Evolutionary conservation across 805 yeast genomes (phyloP), one percentile per base, ranked within the genome.

Genomic region (Zygosaccharomyces lentus): DNA sequence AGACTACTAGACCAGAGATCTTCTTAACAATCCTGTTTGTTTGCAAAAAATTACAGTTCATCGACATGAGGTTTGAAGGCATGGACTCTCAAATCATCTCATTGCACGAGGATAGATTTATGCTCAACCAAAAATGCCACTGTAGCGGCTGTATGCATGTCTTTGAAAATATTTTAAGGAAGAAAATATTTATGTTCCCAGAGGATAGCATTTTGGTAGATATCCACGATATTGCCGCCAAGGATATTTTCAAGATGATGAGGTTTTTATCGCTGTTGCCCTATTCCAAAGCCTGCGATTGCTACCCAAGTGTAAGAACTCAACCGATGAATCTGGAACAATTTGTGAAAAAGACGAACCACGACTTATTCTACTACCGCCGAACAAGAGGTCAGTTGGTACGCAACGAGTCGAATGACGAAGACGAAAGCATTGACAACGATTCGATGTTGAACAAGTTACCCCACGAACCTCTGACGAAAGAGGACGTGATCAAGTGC

Each of bases 241-340:
- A 68, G 39, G 71, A 69, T 48, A 66, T 65, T 34, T 70, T 65
- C 45, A 63, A 64, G 9, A 65, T 63, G 56, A 66, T 70, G 57
- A 56, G 65, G 35, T 54, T 58, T 29, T 52, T 68, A 8, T 65
- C 66, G 17, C 45, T 71, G 21, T 52, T 67, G 31, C 75, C 75
- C 2, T 71, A 71, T 45, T 69, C 75, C 1, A 71, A 70, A 45
- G 74, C 75, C 1, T 68, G 71, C 37, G 75, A 70, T 50, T 57
- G 55, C 37, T 70, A 67, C 49, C 75, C 75, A 21, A 62, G 71
- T 34, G 74, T 71, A 3, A 61, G 70, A 39, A 71, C 75, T 0
- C 71, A 69, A 23, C 67, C 71, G 12, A 71, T 68, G 63, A 64
- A 61, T 46, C 47, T 69, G 31, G 56, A 61, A 19, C 48, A 54